Base-by-base conservation (phyloP, 2,329 filamentous ascomycete species). In the Myriosclerotinia curreyana region DNA sequence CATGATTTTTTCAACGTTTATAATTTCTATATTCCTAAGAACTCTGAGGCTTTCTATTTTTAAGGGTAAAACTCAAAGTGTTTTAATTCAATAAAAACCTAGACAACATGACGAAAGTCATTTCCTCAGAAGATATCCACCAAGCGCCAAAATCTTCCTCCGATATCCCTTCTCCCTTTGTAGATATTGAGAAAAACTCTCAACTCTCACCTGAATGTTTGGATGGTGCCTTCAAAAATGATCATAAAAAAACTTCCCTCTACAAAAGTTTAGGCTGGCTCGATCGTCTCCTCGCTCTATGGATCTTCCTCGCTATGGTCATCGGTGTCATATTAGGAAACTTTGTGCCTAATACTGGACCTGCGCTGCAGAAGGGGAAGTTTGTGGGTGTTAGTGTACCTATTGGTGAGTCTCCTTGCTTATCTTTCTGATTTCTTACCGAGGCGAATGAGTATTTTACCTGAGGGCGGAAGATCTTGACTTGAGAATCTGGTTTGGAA, bases 221-320 rank as follows among this genome's bases (percentile, higher is more conserved):
- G 6, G 8, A 59, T 59, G 42, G 2, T 48, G 31, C 8, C n/a
- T 2, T 14, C 20, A 22, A 2, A 22, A 22, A 36, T 34, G n/a
- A 36, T 36, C 42, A 59, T 17, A 34, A 36, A 25, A 58, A 64
- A 3, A 48, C 61, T 14, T 64, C 61, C 4, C 40, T 59, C 15
- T 73, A 71, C 68, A 74, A 72, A 63, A 64, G 64, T 58, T 75
- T 83, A 9, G 79, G 79, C 0, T 72, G 77, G n/a, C 74, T 83
- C 0, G 81, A 84, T 68, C 77, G 79, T 0, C 80, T 82, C 65
- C 77, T 83, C 0, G 82, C 79, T 2, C 11, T 83, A 58, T 83
- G 86, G 86, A 89, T 89, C 65, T 78, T 89, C 53, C 77, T 89
- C 1, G 84, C 86, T n/a, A 89, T 89, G 82, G 80, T 79, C 11